Conservation (phyloP, 1,284 basidiomycete genomes). For the Ustilago xerochloae region DNA sequence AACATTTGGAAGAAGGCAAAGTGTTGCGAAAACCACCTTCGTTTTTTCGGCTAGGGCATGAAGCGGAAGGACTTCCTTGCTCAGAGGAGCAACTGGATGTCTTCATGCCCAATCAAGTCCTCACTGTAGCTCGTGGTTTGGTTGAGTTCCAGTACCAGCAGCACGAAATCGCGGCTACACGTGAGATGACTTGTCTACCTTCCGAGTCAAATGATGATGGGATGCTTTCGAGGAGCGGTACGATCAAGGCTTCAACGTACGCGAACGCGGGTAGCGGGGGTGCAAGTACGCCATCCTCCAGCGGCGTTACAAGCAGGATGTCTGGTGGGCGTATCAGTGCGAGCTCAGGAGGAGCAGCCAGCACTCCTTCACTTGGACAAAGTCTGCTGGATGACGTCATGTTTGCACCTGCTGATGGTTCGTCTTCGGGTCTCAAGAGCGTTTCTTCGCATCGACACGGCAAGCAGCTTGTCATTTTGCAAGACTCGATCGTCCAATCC, state of each 20-base stretch:
- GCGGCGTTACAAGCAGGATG: background rate
- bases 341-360: conserved; percentile 12
- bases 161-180: conserved; percentile 12
- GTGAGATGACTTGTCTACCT: conserved; percentile 20
- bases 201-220: background rate
- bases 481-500: conserved; percentile 56
- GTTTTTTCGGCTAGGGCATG: conserved; percentile 60
- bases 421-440: conserved; percentile 25
- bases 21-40: conserved; percentile 37
- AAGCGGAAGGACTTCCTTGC: conserved; percentile 43
- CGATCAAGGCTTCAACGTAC: conserved; percentile 14
- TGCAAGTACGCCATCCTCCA: background rate
- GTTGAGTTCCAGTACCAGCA: conserved; percentile 39
- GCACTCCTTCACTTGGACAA: conserved; percentile 43
- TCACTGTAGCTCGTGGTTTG: conserved; percentile 45
- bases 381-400: conserved; percentile 31
- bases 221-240: conserved; percentile 12
- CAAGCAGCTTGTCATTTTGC: conserved; percentile 56
- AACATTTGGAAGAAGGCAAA: conserved; percentile 33
- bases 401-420: conserved; percentile 28
- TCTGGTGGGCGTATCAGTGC: background rate
- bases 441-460: conserved; percentile 32
- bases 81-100: conserved; percentile 15
- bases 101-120: conserved; percentile 54
- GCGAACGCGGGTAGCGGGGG: background rate